A percentile compares a stretch with the other conserved stretches of the same genome.
phyloP scores from a whole-genome alignment of 75 land plant genomes.

The Cryptomeria japonica region DNA sequence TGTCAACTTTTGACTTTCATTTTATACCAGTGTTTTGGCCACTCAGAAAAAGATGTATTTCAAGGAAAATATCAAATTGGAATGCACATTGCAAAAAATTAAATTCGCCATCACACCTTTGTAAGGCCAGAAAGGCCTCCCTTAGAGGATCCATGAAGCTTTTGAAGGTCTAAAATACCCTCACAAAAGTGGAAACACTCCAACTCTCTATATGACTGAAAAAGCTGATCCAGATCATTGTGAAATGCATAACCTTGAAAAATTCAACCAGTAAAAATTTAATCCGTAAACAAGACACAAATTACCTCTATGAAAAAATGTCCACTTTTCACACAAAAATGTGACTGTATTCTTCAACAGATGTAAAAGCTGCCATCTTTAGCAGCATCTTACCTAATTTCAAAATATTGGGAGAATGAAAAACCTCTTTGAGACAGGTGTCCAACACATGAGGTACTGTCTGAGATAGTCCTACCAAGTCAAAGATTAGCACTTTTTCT shows the following conservation, averaged over 20 bases:
- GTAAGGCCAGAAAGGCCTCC: conserved; percentile 72
- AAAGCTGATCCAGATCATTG: conserved; percentile 58
- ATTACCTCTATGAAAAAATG: not conserved
- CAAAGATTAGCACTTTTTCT: conserved; percentile 53
- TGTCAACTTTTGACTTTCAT: not conserved
- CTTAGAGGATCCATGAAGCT: conserved; percentile 43
- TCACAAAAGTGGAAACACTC: conserved; percentile 57
- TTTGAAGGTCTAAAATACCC: conserved; percentile 63
- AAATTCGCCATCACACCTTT: conserved; percentile 24
- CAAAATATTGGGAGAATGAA: conserved; percentile 51
- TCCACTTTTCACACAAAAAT: not conserved
- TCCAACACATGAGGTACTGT: conserved; percentile 36
- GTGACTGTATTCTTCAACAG: not conserved
- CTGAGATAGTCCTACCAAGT: conserved; percentile 48
- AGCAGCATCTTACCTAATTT: conserved; percentile 50
- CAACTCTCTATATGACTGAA: conserved; percentile 51
- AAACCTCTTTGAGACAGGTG: conserved; percentile 42
- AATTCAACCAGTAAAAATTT: not conserved
- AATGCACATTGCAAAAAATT: not conserved
- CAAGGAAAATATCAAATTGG: not conserved
- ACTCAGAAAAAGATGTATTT: not conserved
- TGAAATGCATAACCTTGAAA: conserved; percentile 58
- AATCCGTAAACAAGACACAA: not conserved
- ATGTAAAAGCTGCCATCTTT: not conserved
- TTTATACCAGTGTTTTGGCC: not conserved